These are phyloP conservation scores for Trametes coccinea DNA, from an alignment of 768 basidiomycete species.

Conservation along the genomic window DNA sequence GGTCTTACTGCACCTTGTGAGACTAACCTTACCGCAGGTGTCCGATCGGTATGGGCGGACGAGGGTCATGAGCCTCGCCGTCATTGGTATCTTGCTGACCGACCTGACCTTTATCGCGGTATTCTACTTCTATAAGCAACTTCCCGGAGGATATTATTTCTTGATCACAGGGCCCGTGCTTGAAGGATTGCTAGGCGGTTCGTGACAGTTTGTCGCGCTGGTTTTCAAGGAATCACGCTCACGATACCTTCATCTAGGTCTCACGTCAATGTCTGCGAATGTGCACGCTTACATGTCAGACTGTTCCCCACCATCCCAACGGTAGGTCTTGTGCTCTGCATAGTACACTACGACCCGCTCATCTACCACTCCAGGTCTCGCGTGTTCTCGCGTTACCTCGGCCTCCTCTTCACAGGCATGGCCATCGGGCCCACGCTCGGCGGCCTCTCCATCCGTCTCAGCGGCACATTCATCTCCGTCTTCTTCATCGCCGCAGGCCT, in stretches of 20 bases:
- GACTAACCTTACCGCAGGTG: slow-evolving; percentile 41
- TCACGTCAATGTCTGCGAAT: slow-evolving; percentile 43
- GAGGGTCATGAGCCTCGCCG: slow-evolving; percentile 57
- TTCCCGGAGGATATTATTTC: slow-evolving; percentile 86
- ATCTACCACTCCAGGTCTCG: slow-evolving; percentile 47
- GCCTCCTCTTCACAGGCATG: slow-evolving; percentile 72
- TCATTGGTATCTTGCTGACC: slow-evolving; percentile 58
- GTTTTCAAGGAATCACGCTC: not conserved
- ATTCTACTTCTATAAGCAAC: slow-evolving; percentile 50
- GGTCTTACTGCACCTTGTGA: not conserved
- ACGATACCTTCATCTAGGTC: not conserved
- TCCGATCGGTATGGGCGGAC: slow-evolving; percentile 80
- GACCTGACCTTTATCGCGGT: slow-evolving; percentile 72
- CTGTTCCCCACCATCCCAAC: slow-evolving; percentile 51
- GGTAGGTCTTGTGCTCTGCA: slow-evolving; percentile 39
- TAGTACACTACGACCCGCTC: not conserved
- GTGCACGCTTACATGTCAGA: slow-evolving; percentile 72
- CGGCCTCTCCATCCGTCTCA: slow-evolving; percentile 58
- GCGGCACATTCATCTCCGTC: slow-evolving; percentile 56
- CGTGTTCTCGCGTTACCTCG: slow-evolving; percentile 63
- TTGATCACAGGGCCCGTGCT: slow-evolving; percentile 62
- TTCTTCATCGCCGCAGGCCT: slow-evolving; percentile 65
- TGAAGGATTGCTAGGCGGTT: slow-evolving; percentile 75
- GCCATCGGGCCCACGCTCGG: slow-evolving; percentile 78
- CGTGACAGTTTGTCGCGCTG: slow-evolving; percentile 24